Percentiles rank a stretch among this genome's conserved stretches.
Evolutionary conservation across 495 filamentous ascomycete genomes (phyloP).

Genomic region (Penicillium dipodomyicola): DNA sequence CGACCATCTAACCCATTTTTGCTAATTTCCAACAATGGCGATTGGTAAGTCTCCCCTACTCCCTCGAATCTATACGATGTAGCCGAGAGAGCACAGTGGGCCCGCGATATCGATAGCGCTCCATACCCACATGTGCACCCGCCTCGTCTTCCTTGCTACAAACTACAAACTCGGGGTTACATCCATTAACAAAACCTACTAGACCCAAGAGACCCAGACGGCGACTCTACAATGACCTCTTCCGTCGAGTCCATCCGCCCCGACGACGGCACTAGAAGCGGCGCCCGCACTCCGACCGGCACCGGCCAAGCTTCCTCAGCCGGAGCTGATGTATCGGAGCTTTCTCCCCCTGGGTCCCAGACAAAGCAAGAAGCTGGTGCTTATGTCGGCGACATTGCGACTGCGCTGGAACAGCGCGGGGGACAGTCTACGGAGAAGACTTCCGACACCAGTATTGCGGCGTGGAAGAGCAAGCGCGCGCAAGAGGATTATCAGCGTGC

Average conservation of each 20-base stretch:
- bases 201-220: constrained; percentile 47
- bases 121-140: constrained; percentile 5
- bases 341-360: constrained; percentile 57
- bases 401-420: background rate
- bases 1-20: background rate
- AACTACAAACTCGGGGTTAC: background rate
- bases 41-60: constrained; percentile 19
- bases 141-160: constrained; percentile 10
- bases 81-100: constrained; percentile 1
- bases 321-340: constrained; percentile 35
- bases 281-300: constrained; percentile 39
- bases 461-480: constrained; percentile 59
- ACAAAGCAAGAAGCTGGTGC: constrained; percentile 24
- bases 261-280: constrained; percentile 31
- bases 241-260: constrained; percentile 44
- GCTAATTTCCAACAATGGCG: constrained; percentile 20
- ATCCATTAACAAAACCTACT: constrained; percentile 1
- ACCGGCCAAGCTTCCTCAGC: constrained; percentile 15
- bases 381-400: constrained; percentile 3
- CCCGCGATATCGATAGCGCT: constrained; percentile 16
- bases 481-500: constrained; percentile 59
- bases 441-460: constrained; percentile 44
- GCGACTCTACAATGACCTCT: constrained; percentile 58
- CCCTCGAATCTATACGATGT: background rate
- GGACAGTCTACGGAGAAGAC: background rate